Evolutionary conservation across 2,329 filamentous ascomycete genomes (phyloP).

Genomic region (Epichloe brachyelytri): DNA sequence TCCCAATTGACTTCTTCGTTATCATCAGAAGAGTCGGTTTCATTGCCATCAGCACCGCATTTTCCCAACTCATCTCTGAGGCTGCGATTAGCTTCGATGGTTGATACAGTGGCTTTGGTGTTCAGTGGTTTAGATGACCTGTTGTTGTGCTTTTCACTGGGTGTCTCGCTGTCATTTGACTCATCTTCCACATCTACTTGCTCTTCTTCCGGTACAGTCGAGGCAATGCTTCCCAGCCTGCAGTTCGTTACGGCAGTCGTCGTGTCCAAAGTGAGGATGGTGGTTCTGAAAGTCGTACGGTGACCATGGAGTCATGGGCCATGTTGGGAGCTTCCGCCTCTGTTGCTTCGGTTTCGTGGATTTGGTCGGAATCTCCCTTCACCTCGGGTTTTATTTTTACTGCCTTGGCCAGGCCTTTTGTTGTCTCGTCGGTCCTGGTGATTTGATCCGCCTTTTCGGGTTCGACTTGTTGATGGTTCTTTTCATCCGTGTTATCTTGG

Average conservation of each 20-base stretch:
- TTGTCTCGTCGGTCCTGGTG: neutral
- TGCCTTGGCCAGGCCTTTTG: neutral
- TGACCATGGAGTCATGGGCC: slow-evolving; percentile 61
- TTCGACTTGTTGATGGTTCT: neutral
- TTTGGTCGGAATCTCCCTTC: neutral
- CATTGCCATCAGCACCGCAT: slow-evolving; percentile 15
- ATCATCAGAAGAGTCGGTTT: slow-evolving; percentile 23
- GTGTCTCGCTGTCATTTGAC: neutral
- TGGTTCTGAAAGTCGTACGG: slow-evolving; percentile 58
- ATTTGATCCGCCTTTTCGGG: neutral
- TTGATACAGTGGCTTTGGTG: slow-evolving; percentile 16
- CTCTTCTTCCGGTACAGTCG: slow-evolving; percentile 8
- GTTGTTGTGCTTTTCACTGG: neutral
- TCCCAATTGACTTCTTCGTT: slow-evolving; percentile 71
- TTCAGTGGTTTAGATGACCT: slow-evolving; percentile 8
- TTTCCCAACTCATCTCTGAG: slow-evolving; percentile 25
- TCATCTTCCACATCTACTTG: slow-evolving; percentile 1
- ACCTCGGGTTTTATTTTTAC: neutral
- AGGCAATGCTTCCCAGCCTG: slow-evolving; percentile 9
- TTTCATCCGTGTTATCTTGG: neutral
- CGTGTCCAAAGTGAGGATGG: slow-evolving; percentile 39
- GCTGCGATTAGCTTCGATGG: slow-evolving; percentile 15
- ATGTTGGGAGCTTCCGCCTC: slow-evolving; percentile 23
- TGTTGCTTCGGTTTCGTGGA: slow-evolving; percentile 14
- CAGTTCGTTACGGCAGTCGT: slow-evolving; percentile 16